phyloP scores from a whole-genome alignment of 1,284 basidiomycete species.

The Bondarzewia mesenterica region DNA sequence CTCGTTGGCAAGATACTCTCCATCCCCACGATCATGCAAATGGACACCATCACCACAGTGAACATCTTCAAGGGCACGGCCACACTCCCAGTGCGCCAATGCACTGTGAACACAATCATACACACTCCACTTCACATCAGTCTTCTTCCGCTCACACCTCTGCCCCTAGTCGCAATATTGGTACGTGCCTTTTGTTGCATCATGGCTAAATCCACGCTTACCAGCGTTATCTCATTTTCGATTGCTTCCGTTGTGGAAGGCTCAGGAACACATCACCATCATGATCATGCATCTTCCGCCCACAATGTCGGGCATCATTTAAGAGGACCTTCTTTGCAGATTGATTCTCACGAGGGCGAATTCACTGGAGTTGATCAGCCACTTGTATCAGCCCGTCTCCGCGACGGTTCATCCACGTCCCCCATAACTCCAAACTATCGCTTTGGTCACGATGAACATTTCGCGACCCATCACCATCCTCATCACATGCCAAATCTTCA shows the following conservation, averaged over 20 bases:
- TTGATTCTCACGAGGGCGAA: slow-evolving; percentile 6
- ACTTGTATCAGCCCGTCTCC: neutral
- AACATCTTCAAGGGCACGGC: slow-evolving; percentile 18
- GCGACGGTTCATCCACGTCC: slow-evolving; percentile 18
- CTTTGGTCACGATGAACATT: slow-evolving; percentile 56
- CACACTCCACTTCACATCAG: no score
- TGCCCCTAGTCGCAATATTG: no score
- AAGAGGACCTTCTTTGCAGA: slow-evolving; percentile 10
- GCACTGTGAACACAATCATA: no score
- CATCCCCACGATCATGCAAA: slow-evolving; percentile 28
- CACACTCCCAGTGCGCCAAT: slow-evolving; percentile 8
- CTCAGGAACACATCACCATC: neutral
- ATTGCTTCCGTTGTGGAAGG: no score
- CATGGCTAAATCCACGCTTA: no score
- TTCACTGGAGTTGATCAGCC: neutral
- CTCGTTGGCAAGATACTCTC: slow-evolving; percentile 20
- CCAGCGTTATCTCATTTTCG: no score
- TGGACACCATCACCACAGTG: slow-evolving; percentile 23
- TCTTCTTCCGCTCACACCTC: no score
- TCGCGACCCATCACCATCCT: slow-evolving; percentile 40
- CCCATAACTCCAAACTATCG: slow-evolving; percentile 53
- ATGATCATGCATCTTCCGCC: slow-evolving; percentile 2
- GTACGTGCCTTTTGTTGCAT: no score
- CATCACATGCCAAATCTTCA: slow-evolving; percentile 45
- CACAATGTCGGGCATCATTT: slow-evolving; percentile 10